Evolutionary conservation across 805 yeast genomes (phyloP), one percentile per base, ranked within the genome.

Genomic region (Suhomyces xylopsoci): DNA sequence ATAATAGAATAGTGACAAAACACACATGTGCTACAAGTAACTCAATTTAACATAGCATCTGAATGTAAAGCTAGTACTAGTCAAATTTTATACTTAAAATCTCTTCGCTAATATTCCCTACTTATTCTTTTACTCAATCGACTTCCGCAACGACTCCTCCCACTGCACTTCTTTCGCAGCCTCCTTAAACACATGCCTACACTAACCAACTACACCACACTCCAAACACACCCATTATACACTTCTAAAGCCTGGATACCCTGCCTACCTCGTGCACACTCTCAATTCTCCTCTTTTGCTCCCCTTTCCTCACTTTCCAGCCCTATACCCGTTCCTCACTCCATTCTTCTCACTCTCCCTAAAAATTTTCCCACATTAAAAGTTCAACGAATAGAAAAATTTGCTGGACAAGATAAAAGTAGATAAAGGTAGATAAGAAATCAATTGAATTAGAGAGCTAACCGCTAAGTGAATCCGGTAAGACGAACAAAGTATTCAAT

Each of bases 381-480:
- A 48, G 30, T 48, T 48, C 42, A 45, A 45, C 40, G 52, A 25
- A 32, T 32, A n/a, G 36, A 32, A 32, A 32, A 32, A n/a, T 32
- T 32, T 32, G 36, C 17, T 32, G 17, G 36, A 32, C 36, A n/a
- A 32, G 36, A 7, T 7, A 32, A 3, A 32, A 32, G 36, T 14
- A 30, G 36, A 30, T 30, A 14, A n/a, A 32, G 17, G 32, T 28
- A 28, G 32, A 28, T 10, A 28, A 28, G 32, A 28, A 28, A 32
- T 30, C 36, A n/a, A 32, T 32, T n/a, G 20, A 28, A 28, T 28
- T 12, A 12, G 7, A 28, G 5, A 28, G n/a, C 32, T 10, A 28
- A 28, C 7, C 9, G 43, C 43, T 5, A 19, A 40, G 24, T 19
- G 20, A 19, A 7, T 17, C 9, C 22, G 5, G 19, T 10, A 40